These are phyloP conservation scores for Brassica incana DNA, from an alignment of 345 rosid species.

Conservation along the genomic window DNA sequence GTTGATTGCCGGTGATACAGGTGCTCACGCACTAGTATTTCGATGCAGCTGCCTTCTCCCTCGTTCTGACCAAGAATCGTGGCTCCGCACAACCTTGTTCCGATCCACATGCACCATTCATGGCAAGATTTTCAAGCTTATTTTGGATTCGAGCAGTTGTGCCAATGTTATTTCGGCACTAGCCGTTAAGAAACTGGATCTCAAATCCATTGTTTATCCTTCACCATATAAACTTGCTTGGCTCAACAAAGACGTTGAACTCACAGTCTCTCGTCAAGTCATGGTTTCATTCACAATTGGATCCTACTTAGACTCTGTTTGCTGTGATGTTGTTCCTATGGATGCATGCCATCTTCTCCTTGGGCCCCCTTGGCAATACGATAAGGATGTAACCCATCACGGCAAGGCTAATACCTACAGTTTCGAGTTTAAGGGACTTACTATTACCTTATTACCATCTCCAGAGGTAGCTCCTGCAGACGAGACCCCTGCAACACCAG, in stretches of 20 bases:
- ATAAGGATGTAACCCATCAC: not conserved
- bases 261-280: not conserved
- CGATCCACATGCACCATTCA: not conserved
- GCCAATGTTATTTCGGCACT: not conserved
- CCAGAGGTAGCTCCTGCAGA: not conserved
- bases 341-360: not conserved
- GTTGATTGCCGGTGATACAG: too few relatives aligned
- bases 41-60: too few relatives aligned
- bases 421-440: not conserved
- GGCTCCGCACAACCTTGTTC: not conserved
- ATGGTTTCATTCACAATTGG: not conserved
- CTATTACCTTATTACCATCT: not conserved
- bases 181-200: not conserved
- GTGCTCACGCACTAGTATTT: too few relatives aligned
- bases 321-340: not conserved
- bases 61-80: too few relatives aligned
- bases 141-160: not conserved
- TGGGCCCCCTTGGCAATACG: not conserved
- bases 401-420: not conserved
- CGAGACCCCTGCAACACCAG: not conserved
- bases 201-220: not conserved
- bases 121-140: not conserved
- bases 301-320: not conserved
- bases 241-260: not conserved
- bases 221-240: not conserved